phyloP scores from a whole-genome alignment of 352 stramenopile species.

The Phytophthora fragariaefolia region DNA sequence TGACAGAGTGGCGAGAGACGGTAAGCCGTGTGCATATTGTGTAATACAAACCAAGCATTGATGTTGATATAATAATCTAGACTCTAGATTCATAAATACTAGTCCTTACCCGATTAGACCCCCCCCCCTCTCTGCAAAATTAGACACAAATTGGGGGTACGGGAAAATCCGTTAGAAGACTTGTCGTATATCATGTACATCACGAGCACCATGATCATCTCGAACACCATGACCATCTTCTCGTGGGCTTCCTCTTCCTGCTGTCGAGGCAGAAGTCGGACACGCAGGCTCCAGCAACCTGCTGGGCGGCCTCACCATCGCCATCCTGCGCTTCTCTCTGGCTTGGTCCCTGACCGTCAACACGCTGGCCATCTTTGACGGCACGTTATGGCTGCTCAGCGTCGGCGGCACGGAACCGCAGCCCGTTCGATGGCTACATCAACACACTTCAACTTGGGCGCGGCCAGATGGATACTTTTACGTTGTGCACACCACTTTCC shows the following conservation, averaged over 20 bases:
- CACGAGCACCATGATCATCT: slow-evolving; percentile 29
- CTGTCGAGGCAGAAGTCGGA: slow-evolving; percentile 24
- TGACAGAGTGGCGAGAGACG: background rate
- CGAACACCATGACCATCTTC: slow-evolving; percentile 26
- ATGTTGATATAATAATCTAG: no score
- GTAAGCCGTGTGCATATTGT: background rate
- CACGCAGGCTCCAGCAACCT: slow-evolving; percentile 21
- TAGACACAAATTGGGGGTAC: no score
- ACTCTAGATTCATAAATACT: background rate
- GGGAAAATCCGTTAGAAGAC: no score
- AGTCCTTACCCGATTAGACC: background rate
- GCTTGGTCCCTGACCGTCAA: slow-evolving; percentile 25
- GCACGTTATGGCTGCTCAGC: slow-evolving; percentile 24
- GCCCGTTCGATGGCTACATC: background rate
- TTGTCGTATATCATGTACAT: no score
- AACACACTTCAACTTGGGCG: background rate
- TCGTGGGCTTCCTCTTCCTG: slow-evolving; percentile 25
- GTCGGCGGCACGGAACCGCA: slow-evolving; percentile 3
- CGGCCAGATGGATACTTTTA: background rate
- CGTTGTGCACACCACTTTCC: background rate
- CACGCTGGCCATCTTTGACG: slow-evolving; percentile 29
- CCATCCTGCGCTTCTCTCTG: slow-evolving; percentile 20
- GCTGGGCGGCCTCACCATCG: slow-evolving; percentile 19
- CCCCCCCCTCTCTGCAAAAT: no score
- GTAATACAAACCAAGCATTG: background rate